Evolutionary conservation across 805 yeast genomes (phyloP), one percentile per base, ranked within the genome.

Genomic region (Schizosaccharomyces cryophilus): DNA sequence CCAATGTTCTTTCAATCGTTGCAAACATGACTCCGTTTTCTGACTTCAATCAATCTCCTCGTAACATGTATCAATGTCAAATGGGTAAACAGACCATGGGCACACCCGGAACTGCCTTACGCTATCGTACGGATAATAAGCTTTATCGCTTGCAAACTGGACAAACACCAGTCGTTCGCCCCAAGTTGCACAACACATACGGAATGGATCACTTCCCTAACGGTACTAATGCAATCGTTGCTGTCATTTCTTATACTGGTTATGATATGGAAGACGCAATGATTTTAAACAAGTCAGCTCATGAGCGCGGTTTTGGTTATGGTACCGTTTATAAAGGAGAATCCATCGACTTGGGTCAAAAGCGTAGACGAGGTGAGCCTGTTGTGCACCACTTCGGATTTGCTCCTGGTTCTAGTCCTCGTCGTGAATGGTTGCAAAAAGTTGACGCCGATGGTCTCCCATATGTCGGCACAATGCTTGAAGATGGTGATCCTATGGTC

Each of bases 71-170:
- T 73, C 98, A 93, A 76, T 93, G 98, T 75, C 98, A 93, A 78
- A 93, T 93, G 98, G 97, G 96, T 81, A 93, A 93, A 75, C 98
- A 93, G 77, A 90, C 98, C 24, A 93, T 93, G 98, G 98, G 98
- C 73, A 93, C 98, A 4, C 98, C 98, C 7, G 97, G 97, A 74
- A 95, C 93, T 65, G 97, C 95, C 0, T 76, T 90, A 61, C 80
- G 76, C 56, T 95, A 88, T 72, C 80, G 98, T 73, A 85, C 95
- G 0, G 98, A 93, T 72, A 93, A 93, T 75, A 93, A 90, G 72
- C 75, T 93, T 63, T 93, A 93, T 74, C 82, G 90, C 67, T 75
- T 93, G 66, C 98, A 93, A 73, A 78, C 86, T 55, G 98, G 98
- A 58, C 97, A 93, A 76, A 86, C 96, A 1, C 98, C 98, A 51